Conservation (phyloP, 805 yeast genomes). For the Spathaspora girioi region DNA sequence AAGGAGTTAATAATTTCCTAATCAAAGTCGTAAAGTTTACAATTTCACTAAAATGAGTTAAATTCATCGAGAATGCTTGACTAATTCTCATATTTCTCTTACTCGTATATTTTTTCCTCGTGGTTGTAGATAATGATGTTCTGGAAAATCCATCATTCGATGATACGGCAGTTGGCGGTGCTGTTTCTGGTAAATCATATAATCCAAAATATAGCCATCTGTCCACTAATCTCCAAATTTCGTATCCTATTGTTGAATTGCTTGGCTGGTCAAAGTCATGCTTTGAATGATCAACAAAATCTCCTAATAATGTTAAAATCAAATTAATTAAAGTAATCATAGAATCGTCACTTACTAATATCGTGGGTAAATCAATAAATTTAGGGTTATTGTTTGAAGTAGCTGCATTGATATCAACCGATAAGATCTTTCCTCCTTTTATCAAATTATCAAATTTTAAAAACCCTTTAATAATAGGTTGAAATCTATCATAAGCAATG, state of each 20-base stretch:
- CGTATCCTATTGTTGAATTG: slow-evolving; percentile 27
- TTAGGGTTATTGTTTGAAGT: slow-evolving; percentile 7
- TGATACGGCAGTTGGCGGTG: slow-evolving; percentile 1
- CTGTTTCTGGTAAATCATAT: slow-evolving; percentile 5
- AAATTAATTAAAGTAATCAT: slow-evolving; percentile 32
- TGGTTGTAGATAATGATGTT: slow-evolving; percentile 8
- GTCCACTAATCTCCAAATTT: slow-evolving; percentile 70
- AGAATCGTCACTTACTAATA: slow-evolving; percentile 31
- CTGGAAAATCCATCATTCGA: slow-evolving; percentile 1
- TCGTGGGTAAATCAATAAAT: slow-evolving; percentile 16
- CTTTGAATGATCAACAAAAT: slow-evolving; percentile 43
- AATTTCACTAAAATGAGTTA: slow-evolving; percentile 49
- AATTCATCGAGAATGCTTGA: slow-evolving; percentile 30
- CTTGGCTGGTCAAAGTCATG: slow-evolving; percentile 14
- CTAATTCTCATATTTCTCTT: slow-evolving; percentile 17
- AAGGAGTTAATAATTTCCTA: slow-evolving; percentile 34
- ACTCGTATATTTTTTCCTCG: slow-evolving; percentile 15
- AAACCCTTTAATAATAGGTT: slow-evolving; percentile 30
- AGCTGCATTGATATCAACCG: slow-evolving; percentile 3
- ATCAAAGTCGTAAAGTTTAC: slow-evolving; percentile 61
- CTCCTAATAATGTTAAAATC: slow-evolving; percentile 47
- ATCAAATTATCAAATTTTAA: slow-evolving; percentile 39
- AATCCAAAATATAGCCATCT: slow-evolving; percentile 54
- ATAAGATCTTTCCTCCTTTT: slow-evolving; percentile 7
- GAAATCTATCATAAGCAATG: slow-evolving; percentile 29